Evolutionary conservation across 352 stramenopile species (phyloP).

Genomic region (Pythium aquatile): DNA sequence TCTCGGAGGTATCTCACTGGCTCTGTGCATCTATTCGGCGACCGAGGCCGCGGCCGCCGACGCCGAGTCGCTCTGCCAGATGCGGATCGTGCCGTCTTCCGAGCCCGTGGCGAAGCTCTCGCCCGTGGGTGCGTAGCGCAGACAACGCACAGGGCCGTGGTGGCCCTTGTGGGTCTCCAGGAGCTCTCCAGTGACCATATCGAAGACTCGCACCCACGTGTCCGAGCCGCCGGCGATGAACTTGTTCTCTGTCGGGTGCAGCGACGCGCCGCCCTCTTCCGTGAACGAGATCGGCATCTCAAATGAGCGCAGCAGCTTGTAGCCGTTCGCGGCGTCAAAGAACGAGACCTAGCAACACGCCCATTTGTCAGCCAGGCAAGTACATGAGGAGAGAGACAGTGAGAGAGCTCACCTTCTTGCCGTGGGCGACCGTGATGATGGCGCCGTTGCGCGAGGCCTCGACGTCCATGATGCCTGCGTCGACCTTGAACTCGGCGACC

Average conservation of each 20-base stretch:
- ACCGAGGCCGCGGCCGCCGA: slow-evolving; percentile 65
- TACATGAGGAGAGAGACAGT: neutral
- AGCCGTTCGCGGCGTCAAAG: slow-evolving; percentile 80
- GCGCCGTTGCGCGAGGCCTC: slow-evolving; percentile 61
- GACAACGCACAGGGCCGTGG: slow-evolving; percentile 96
- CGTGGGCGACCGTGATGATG: slow-evolving; percentile 90
- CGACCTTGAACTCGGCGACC: slow-evolving; percentile 55
- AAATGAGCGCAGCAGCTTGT: slow-evolving; percentile 68
- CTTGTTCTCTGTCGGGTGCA: slow-evolving; percentile 79
- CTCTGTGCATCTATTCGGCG: slow-evolving; percentile 37
- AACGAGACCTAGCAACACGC: slow-evolving; percentile 79
- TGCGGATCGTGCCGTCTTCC: slow-evolving; percentile 97
- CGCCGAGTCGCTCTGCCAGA: slow-evolving; percentile 90
- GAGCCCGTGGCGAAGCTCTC: slow-evolving; percentile 95
- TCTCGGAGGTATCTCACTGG: neutral
- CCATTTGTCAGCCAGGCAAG: too few species aligned
- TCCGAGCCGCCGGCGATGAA: slow-evolving; percentile 93
- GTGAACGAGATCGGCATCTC: slow-evolving; percentile 89
- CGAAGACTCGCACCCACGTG: slow-evolving; percentile 97
- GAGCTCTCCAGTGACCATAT: slow-evolving; percentile 89
- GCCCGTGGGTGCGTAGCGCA: slow-evolving; percentile 93
- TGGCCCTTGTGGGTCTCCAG: slow-evolving; percentile 97
- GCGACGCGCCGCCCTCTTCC: slow-evolving; percentile 88
- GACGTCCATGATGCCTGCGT: slow-evolving; percentile 83
- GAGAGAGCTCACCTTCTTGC: slow-evolving; percentile 64